Evolutionary conservation across 176 grass and related monocot species (phyloP).

Genomic region (Zea mays): Zm-B73-REFERENCE-NAM-5.0 NC_050099.1:163361001-163361500

Average conservation of each 20-base stretch:
- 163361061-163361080: neutral
- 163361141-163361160: neutral
- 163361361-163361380: constrained; percentile 34
- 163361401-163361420: constrained; percentile 66
- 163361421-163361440: constrained; percentile 80
- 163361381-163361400: constrained; percentile 46
- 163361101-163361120: constrained; percentile 9
- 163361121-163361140: constrained; percentile 2
- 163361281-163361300: constrained; percentile 44
- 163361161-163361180: neutral
- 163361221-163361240: constrained; percentile 6
- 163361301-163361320: constrained; percentile 35
- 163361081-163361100: neutral
- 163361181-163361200: constrained; percentile 29
- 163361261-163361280: constrained; percentile 29
- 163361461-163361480: constrained; percentile 67
- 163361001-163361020: too few species aligned
- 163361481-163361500: constrained; percentile 50
- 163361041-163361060: neutral
- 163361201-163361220: constrained; percentile 37
- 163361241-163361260: constrained; percentile 9
- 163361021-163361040: neutral
- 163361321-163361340: constrained; percentile 32
- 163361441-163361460: constrained; percentile 74
- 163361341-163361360: constrained; percentile 18